Evolutionary conservation across 352 stramenopile species (phyloP).

Genomic region (Saprolegnia diclina): DNA sequence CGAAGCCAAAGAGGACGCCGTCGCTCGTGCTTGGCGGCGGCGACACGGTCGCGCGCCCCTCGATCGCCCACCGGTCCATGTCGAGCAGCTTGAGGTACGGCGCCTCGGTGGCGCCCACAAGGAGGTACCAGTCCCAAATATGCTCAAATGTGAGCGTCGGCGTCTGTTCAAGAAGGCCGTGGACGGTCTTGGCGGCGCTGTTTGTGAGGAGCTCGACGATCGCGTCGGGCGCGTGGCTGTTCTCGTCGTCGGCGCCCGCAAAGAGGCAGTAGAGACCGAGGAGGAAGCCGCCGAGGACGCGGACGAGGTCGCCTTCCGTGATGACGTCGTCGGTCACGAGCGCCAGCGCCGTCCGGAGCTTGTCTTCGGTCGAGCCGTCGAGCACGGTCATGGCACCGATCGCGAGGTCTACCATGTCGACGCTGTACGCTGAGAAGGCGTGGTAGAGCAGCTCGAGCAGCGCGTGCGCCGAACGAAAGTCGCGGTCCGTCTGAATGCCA

Average conservation of each 20-base stretch:
- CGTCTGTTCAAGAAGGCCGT: background rate
- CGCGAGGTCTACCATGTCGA: slow-evolving; percentile 20
- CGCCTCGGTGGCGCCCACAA: slow-evolving; percentile 5
- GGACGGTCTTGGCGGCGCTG: slow-evolving; percentile 12
- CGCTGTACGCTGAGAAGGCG: slow-evolving; percentile 11
- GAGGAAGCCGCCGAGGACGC: slow-evolving; percentile 1
- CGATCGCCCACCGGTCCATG: slow-evolving; percentile 4
- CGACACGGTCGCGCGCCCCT: background rate
- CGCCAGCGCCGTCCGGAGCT: slow-evolving; percentile 8
- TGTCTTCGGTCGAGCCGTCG: slow-evolving; percentile 14
- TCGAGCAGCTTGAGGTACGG: slow-evolving; percentile 20
- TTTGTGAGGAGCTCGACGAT: background rate
- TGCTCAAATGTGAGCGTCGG: slow-evolving; percentile 5
- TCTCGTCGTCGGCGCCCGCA: background rate
- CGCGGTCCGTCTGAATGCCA: slow-evolving; percentile 16
- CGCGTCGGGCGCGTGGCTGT: background rate
- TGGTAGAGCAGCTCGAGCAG: slow-evolving; percentile 17
- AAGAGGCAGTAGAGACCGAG: slow-evolving; percentile 18
- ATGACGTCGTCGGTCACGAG: background rate
- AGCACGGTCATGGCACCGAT: slow-evolving; percentile 14
- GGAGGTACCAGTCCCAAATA: slow-evolving; percentile 24
- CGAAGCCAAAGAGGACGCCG: background rate
- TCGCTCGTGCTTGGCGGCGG: background rate
- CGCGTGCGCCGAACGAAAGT: slow-evolving; percentile 11
- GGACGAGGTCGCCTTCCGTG: slow-evolving; percentile 17